Conservation (phyloP, 2,329 filamentous ascomycete genomes). For the Didymella lethalis region DNA sequence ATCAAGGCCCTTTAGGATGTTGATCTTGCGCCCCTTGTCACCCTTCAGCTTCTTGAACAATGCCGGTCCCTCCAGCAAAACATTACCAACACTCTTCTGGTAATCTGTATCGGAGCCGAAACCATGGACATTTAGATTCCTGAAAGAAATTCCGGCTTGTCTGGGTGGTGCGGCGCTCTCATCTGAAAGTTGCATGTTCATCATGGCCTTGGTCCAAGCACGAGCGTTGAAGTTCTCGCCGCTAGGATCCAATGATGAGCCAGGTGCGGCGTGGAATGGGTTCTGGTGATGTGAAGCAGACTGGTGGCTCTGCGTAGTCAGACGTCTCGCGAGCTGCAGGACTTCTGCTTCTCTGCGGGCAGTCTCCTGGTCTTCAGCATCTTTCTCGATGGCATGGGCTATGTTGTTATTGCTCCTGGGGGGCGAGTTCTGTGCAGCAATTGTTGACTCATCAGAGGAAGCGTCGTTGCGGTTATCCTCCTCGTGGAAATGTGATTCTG, state of each 20-base stretch:
- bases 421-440: constrained; percentile 39
- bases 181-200: constrained; percentile 56
- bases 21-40: constrained; percentile 55
- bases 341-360: constrained; percentile 49
- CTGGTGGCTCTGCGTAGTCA: constrained; percentile 52
- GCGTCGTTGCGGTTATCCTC: constrained; percentile 24
- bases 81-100: constrained; percentile 60
- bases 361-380: constrained; percentile 31
- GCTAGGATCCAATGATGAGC: constrained; percentile 56
- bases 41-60: constrained; percentile 48
- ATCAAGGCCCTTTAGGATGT: constrained; percentile 73
- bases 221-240: constrained; percentile 58
- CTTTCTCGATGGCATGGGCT: constrained; percentile 25
- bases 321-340: constrained; percentile 52
- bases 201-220: constrained; percentile 60
- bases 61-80: constrained; percentile 54
- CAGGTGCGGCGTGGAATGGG: constrained; percentile 50
- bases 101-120: constrained; percentile 60
- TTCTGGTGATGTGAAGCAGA: constrained; percentile 49
- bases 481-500: constrained; percentile 25
- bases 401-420: constrained; percentile 27
- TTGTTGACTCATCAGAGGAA: constrained; percentile 47
- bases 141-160: constrained; percentile 58
- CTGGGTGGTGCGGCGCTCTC: constrained; percentile 52
- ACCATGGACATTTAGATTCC: constrained; percentile 58